Evolutionary conservation across 2,329 filamentous ascomycete species (phyloP), one percentile per base, ranked within the genome.

Genomic region (Fusarium temperatum): DNA sequence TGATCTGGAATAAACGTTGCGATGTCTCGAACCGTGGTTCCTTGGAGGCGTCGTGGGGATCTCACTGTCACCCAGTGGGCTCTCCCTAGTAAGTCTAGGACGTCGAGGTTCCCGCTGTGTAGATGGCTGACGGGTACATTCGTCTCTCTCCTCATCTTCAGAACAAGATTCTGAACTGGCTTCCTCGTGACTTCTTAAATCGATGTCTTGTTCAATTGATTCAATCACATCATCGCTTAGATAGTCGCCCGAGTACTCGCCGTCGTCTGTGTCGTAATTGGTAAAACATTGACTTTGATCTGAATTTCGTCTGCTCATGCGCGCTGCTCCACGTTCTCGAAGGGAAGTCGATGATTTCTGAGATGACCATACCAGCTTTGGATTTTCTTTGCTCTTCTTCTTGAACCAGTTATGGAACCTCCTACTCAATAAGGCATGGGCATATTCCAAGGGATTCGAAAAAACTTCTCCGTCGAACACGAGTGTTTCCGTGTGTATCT

Each of bases 41-140:
- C 68, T 74, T 14, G 35, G 42, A 18, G 71, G 67, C 1, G 70
- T 72, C 53, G 51, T 42, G 3, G 51, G n/a, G 4, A 45, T 17
- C 14, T 62, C 24, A 10, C 45, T 9, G 8, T 20, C 39, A 20
- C 36, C 28, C 39, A 47, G 18, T 6, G 22, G 28, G 6, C 15
- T 47, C 45, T 73, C 39, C 38, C 66, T 60, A 6, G 14, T 24
- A 10, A 70, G 47, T 35, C 42, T n/a, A 1, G 70, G 70, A 10
- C 71, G 42, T 36, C 38, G 53, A 17, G 30, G 38, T 13, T 24
- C 36, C 11, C 12, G 12, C 18, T 5, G 12, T 26, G 18, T 39
- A 8, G 35, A 32, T 42, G 7, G 24, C 20, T 35, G 20, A 2
- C 8, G 22, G 14, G 22, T 26, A 9, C 22, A 24, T 13, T 56